These are phyloP conservation scores for Stemphylium vesicarium DNA, from an alignment of 2,329 filamentous ascomycete genomes.

Conservation along the genomic window DNA sequence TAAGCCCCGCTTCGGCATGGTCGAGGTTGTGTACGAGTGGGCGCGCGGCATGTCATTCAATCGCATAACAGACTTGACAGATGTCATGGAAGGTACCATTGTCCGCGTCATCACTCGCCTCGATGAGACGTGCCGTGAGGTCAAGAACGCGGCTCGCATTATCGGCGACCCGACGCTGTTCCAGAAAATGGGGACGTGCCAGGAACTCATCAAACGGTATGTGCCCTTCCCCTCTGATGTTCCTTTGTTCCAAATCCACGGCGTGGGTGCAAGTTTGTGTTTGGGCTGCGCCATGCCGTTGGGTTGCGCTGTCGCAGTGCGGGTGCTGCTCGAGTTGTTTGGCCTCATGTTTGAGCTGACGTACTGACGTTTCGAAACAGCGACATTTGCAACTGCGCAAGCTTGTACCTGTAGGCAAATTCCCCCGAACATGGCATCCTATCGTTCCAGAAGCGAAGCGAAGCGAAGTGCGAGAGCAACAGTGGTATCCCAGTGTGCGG, in stretches of 20 bases:
- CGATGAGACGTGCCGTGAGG: slow-evolving; percentile 95
- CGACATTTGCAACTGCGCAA: slow-evolving; percentile 51
- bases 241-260: slow-evolving; percentile 1
- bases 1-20: slow-evolving; percentile 85
- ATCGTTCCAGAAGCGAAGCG: not conserved
- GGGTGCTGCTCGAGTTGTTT: not conserved
- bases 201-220: slow-evolving; percentile 97
- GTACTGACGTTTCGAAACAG: slow-evolving; percentile 29
- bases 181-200: slow-evolving; percentile 94
- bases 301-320: too few relatives aligned
- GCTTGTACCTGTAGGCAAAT: slow-evolving; percentile 45
- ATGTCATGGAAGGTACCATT: slow-evolving; percentile 96
- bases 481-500: not conserved
- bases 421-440: not conserved
- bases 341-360: not conserved
- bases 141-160: slow-evolving; percentile 94
- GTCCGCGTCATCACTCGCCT: slow-evolving; percentile 91
- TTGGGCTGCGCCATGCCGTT: not conserved
- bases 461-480: not conserved
- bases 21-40: slow-evolving; percentile 99
- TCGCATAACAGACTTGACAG: slow-evolving; percentile 93
- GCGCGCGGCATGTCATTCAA: slow-evolving; percentile 97
- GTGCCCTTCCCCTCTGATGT: slow-evolving; percentile 54
- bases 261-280: not conserved
- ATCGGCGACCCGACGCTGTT: slow-evolving; percentile 94